Base-by-base conservation (phyloP, 208 protist genomes). In the Histomonas meleagridis region DNA sequence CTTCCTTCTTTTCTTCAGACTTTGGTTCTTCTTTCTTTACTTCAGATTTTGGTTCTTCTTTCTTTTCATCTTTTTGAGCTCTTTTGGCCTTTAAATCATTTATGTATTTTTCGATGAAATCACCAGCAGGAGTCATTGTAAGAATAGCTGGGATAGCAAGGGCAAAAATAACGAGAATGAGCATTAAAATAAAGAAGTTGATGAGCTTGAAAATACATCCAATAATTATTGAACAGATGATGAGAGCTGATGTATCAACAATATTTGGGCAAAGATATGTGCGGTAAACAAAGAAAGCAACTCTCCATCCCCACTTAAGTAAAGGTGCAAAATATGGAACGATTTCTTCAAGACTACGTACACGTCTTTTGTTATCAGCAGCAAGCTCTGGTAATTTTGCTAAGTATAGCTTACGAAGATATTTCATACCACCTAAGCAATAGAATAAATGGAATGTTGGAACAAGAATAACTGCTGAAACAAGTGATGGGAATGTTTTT, bases 381-480 rank as follows among this genome's bases (percentile, higher is more conserved):
- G 10, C 0, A 5, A 51, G 16, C 23, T 12, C 14, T 14, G 46
- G 38, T 18, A 51, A 1, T 40, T 43, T 26, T n/a, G n/a, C 16
- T n/a, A n/a, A n/a, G 46, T 53, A 86, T 12, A 86, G 76, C 26
- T 86, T 86, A 16, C 46, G 43, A 38, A 32, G 46, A 32, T 43
- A 35, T 43, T 51, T 40, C 26, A 51, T 16, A 86, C 40, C 76
- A 55, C 46, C 76, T 26, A 86, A 43, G 76, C 76, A 86, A n/a
- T 86, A 86, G 46, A 86, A 86, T n/a, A 86, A 46, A n/a, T 86
- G 40, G 38, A 86, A 57, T 10, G 55, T 32, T 86, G 76, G 76
- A 55, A 86, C 46, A 38, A 48, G 14, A 28, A 86, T 86, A 21
- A 86, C 55, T 35, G 7, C 40, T 26, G n/a, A 18, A 38, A 43